Evolutionary conservation across 1,284 basidiomycete species (phyloP).

Genomic region (Tetrapyrgos nigripes): DNA sequence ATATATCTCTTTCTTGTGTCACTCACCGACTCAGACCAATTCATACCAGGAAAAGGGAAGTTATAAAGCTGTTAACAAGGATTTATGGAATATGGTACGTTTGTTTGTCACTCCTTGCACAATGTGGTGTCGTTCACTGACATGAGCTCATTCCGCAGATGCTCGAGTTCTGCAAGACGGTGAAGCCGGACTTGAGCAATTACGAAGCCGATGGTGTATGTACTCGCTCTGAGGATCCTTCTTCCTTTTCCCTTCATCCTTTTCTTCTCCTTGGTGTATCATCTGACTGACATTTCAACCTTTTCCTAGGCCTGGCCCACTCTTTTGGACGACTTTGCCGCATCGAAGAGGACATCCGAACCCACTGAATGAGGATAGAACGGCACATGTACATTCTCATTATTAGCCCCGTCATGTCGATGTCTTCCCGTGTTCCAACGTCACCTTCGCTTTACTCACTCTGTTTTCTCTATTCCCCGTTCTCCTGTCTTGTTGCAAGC

Average conservation of each 20-base stretch:
- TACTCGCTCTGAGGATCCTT: constrained; percentile 18
- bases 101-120: not conserved
- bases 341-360: constrained; percentile 58
- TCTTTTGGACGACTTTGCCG: constrained; percentile 75
- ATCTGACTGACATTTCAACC: constrained; percentile 10
- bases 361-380: too few species aligned
- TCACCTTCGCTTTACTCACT: too few species aligned
- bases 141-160: constrained; percentile 48
- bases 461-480: too few species aligned
- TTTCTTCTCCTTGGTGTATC: constrained; percentile 7
- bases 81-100: constrained; percentile 84
- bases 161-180: constrained; percentile 72
- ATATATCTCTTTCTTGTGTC: not conserved
- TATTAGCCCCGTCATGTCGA: too few species aligned
- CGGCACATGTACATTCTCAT: too few species aligned
- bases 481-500: too few species aligned
- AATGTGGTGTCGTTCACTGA: constrained; percentile 15
- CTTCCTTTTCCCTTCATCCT: not conserved
- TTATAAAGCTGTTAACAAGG: constrained; percentile 81
- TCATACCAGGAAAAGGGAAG: constrained; percentile 58
- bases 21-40: not conserved
- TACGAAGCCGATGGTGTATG: constrained; percentile 78
- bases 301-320: constrained; percentile 75
- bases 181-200: constrained; percentile 63
- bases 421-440: too few species aligned